Conservation (phyloP, 176 grass and related monocot genomes). For the Typha latifolia region DNA sequence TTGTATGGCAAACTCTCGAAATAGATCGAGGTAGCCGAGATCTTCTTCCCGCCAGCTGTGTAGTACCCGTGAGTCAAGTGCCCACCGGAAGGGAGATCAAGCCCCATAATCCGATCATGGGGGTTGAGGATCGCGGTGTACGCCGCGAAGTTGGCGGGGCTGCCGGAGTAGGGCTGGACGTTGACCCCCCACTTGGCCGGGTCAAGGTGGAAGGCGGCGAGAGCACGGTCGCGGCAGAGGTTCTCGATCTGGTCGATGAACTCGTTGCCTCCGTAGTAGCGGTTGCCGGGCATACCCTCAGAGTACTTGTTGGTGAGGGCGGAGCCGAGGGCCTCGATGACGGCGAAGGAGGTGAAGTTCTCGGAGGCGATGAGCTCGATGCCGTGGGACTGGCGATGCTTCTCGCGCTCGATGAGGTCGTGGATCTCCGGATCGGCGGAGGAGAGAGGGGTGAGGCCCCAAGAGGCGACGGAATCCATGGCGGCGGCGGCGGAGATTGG, state of each 20-base stretch:
- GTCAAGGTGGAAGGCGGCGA: slow-evolving; percentile 65
- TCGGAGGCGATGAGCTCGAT: slow-evolving; percentile 99
- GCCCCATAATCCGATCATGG: slow-evolving; percentile 98
- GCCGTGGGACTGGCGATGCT: slow-evolving; percentile 76
- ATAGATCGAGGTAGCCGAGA: slow-evolving; percentile 97
- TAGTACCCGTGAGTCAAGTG: slow-evolving; percentile 98
- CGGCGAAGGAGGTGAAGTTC: slow-evolving; percentile 98
- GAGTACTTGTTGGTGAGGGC: slow-evolving; percentile 99
- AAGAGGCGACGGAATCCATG: slow-evolving; percentile 65
- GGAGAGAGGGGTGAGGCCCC: slow-evolving; percentile 58
- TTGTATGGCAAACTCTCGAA: slow-evolving; percentile 95
- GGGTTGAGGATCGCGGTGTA: slow-evolving; percentile 94
- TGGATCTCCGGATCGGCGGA: slow-evolving; percentile 44
- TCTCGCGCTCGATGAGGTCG: slow-evolving; percentile 92
- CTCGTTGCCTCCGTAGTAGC: slow-evolving; percentile 96
- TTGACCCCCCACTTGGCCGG: slow-evolving; percentile 74
- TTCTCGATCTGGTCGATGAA: slow-evolving; percentile 94
- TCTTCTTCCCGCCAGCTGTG: slow-evolving; percentile 89
- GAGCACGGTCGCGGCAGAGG: slow-evolving; percentile 74
- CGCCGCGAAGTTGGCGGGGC: slow-evolving; percentile 97
- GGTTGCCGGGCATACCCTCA: slow-evolving; percentile 81
- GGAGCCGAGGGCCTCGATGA: slow-evolving; percentile 91
- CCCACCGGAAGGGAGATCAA: slow-evolving; percentile 80
- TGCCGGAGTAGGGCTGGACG: slow-evolving; percentile 97
- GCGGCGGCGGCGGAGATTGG: neutral